Base-by-base conservation (phyloP, 2,329 filamentous ascomycete species). In the Endocalyx cinctus region DNA sequence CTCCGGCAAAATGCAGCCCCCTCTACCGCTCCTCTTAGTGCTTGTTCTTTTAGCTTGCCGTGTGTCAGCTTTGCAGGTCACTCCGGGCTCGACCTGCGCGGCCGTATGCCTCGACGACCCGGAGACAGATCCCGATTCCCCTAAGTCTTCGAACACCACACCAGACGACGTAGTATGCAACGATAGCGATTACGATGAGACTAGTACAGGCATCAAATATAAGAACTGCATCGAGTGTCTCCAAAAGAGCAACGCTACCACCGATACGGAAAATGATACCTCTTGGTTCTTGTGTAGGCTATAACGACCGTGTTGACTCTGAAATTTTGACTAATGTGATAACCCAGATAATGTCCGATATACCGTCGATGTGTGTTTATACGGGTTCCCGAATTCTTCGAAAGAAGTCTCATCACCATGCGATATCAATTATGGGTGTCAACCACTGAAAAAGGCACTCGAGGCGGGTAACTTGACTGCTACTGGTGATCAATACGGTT, bases 281-380 rank as follows among this genome's bases (percentile, higher is more conserved):
- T 50, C 52, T 4, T 73, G 63, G 66, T 69, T 66, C 35, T 38
- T 74, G 18, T 72, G 70, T 74, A n/a, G n/a, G n/a, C n/a, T n/a
- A 63, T 51, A 65, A 13, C 13, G 6, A 20, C n/a, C 7, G 33
- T 13, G 17, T 17, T 14, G 13, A 13, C 26, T 13, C 15, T 28
- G 7, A 12, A 27, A n/a, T 5, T 10, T 15, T 20, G 20, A 37
- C 52, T 54, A 42, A 52, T 45, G 12, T 12, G 6, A n/a, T 12
- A 22, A n/a, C 17, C 5, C 28, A 73, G 70, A 74, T 39, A 75
- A 74, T 29, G 22, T 74, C 0, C 60, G 70, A 23, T 74, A 68
- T 29, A 51, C 69, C 0, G 51, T 73, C 4, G 62, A 66, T 18
- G 60, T 64, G 1, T 75, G 71, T 32, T 51, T 74, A 2, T 75